Conservation (phyloP, 257 asterid species). For the Forsythia viridissima region DNA sequence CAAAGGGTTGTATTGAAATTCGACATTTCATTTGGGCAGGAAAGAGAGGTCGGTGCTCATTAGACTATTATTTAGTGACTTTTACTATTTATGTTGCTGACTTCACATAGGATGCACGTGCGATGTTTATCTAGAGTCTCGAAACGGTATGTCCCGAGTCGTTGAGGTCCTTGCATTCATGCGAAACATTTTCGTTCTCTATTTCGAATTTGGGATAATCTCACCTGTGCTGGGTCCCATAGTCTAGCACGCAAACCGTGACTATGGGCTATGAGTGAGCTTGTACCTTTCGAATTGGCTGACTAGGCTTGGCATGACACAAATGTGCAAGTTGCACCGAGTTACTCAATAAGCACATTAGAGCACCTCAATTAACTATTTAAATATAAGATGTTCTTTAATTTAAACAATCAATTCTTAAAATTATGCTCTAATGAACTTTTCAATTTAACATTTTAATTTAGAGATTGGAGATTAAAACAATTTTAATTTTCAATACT, state of each 20-base stretch:
- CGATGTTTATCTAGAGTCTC: not conserved
- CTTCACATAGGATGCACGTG: not conserved
- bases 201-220: not conserved
- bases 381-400: too few relatives aligned
- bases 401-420: too few relatives aligned
- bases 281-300: too few relatives aligned
- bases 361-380: too few relatives aligned
- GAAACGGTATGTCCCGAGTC: not conserved
- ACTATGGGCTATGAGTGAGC: not conserved
- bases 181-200: not conserved
- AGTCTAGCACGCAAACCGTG: not conserved
- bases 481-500: too few relatives aligned
- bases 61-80: constrained; percentile 14
- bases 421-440: too few relatives aligned
- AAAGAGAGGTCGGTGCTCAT: constrained; percentile 45
- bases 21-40: constrained; percentile 26
- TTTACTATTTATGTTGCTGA: not conserved
- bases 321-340: too few relatives aligned
- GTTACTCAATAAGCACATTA: too few relatives aligned
- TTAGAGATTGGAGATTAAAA: too few relatives aligned
- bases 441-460: too few relatives aligned
- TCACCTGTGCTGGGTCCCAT: too few relatives aligned
- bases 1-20: constrained; percentile 31
- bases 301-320: too few relatives aligned
- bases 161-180: not conserved